phyloP scores from a whole-genome alignment of 139 green algal species.

The Zygnema circumcarinatum region DNA sequence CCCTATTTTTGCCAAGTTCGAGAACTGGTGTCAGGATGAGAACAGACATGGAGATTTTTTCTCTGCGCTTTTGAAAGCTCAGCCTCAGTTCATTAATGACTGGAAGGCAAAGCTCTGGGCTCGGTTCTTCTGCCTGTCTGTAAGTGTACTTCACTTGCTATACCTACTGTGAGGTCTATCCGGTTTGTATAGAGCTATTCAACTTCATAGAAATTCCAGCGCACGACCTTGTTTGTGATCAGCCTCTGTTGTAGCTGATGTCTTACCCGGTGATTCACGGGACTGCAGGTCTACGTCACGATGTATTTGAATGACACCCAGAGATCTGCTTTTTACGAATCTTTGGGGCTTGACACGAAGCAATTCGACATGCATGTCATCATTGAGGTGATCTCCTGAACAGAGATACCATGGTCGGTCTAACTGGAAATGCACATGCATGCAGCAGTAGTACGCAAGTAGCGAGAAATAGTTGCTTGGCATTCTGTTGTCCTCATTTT shows the following conservation, averaged over 20 bases:
- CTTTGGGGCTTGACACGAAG: conserved; percentile 91
- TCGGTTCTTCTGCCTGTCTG: conserved; percentile 98
- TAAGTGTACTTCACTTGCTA: conserved; percentile 54
- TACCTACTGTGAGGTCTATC: too few species aligned
- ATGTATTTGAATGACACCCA: conserved; percentile 99
- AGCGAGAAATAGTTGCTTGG: too few species aligned
- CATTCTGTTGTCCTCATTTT: too few species aligned
- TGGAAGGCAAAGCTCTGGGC: conserved; percentile 87
- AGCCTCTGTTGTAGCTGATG: too few species aligned
- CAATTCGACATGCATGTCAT: conserved; percentile 99
- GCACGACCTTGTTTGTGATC: too few species aligned
- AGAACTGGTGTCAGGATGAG: conserved; percentile 99
- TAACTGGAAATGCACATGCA: neutral
- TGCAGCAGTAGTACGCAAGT: too few species aligned
- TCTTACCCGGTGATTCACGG: too few species aligned
- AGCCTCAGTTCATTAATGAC: conserved; percentile 85
- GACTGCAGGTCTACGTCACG: conserved; percentile 94
- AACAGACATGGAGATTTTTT: conserved; percentile 89
- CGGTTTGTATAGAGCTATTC: too few species aligned
- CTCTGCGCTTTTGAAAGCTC: conserved; percentile 88
- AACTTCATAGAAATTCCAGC: too few species aligned
- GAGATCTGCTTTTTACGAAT: conserved; percentile 89
- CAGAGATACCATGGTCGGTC: too few species aligned
- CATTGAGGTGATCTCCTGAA: conserved; percentile 78
- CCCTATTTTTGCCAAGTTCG: conserved; percentile 99